phyloP scores from a whole-genome alignment of 164 flowering plant genomes.

The Chimonanthus praecox region DNA sequence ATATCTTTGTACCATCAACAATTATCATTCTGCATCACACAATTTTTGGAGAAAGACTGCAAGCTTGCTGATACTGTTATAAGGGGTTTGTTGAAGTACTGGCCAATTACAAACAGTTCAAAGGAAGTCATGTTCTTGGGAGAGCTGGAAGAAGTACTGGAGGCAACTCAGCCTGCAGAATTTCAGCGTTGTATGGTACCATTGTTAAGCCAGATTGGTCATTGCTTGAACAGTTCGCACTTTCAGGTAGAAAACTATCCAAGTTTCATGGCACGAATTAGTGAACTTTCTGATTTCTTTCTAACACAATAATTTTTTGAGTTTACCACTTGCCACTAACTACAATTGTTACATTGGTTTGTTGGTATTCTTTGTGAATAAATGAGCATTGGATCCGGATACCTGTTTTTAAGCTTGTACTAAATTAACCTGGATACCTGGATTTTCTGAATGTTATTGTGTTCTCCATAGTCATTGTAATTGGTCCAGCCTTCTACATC shows the following conservation, averaged over 20 bases:
- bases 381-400: background rate
- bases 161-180: conserved; percentile 60
- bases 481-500: background rate
- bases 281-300: background rate
- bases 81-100: conserved; percentile 66
- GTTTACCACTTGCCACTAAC: background rate
- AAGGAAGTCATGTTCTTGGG: conserved; percentile 76
- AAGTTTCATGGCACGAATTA: background rate
- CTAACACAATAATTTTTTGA: background rate
- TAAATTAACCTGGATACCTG: background rate
- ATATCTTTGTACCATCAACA: conserved; percentile 78
- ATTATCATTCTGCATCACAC: conserved; percentile 70
- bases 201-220: conserved; percentile 57
- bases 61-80: conserved; percentile 81
- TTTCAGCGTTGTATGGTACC: conserved; percentile 80
- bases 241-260: conserved; percentile 53
- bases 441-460: background rate
- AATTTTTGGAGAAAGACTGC: conserved; percentile 86
- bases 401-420: background rate
- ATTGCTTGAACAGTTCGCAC: conserved; percentile 65
- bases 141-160: conserved; percentile 76
- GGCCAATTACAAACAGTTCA: conserved; percentile 82
- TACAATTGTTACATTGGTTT: background rate
- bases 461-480: background rate
- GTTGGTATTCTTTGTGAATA: background rate